These are phyloP conservation scores for Fusarium verrucosum DNA, from an alignment of 2,329 filamentous ascomycete species.

Conservation along the genomic window DNA sequence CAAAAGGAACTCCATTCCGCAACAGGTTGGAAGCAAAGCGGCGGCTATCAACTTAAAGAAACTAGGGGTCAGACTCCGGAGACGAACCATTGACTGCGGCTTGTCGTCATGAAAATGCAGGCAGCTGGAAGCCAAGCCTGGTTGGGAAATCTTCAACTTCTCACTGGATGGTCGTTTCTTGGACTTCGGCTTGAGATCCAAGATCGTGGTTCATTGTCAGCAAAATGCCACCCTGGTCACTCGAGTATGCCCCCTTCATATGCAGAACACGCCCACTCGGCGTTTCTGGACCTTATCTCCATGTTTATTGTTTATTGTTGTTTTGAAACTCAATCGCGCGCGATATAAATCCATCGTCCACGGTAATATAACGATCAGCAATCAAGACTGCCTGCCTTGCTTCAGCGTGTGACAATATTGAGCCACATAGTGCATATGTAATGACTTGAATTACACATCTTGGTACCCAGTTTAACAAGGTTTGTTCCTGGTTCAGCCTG, in stretches of 20 bases:
- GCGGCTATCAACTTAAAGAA: conserved; percentile 20
- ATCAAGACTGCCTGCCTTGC: conserved; percentile 5
- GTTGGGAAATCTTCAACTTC: conserved; percentile 15
- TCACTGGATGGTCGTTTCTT: conserved; percentile 16
- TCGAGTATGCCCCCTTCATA: conserved; percentile 14
- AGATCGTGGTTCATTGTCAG: conserved; percentile 31
- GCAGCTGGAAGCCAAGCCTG: conserved; percentile 29
- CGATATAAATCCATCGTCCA: conserved; percentile 21
- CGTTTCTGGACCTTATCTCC: conserved; percentile 25
- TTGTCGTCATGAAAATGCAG: conserved; percentile 39
- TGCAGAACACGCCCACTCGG: conserved; percentile 23
- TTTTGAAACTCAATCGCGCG: conserved; percentile 17
- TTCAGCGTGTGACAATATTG: conserved; percentile 24
- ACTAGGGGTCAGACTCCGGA: conserved; percentile 31
- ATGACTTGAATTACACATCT: conserved; percentile 1
- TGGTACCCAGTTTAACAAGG: not conserved
- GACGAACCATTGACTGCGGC: conserved; percentile 36
- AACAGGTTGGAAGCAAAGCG: conserved; percentile 17
- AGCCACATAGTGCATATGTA: conserved; percentile 10
- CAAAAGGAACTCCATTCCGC: conserved; percentile 15
- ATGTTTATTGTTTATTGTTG: conserved; percentile 34
- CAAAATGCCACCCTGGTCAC: conserved; percentile 23
- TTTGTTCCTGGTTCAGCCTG: not conserved
- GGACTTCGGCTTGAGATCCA: conserved; percentile 25
- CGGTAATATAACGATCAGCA: conserved; percentile 27